A percentile compares a stretch with the other conserved stretches of the same genome.
Conservation (phyloP, 768 basidiomycete species). For the Kwoniella heveanensis region DNA sequence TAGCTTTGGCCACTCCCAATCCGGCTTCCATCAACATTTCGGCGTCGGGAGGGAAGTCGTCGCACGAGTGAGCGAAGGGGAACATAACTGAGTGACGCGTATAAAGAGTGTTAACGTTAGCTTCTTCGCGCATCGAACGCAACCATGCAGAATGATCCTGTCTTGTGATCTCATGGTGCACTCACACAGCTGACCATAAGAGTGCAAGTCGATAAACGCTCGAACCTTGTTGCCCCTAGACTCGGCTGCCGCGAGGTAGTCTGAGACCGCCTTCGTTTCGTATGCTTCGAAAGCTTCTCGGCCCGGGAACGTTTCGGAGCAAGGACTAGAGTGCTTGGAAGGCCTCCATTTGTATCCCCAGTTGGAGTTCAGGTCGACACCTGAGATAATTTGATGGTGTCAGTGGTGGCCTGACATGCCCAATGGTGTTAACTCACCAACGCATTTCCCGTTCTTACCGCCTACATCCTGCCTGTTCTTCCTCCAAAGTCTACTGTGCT, state of each 20-base stretch:
- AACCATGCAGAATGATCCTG: too few relatives aligned
- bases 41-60: slow-evolving; percentile 66
- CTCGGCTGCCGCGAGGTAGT: slow-evolving; percentile 61
- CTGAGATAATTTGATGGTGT: slow-evolving; percentile 44
- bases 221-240: slow-evolving; percentile 55
- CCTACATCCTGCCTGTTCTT: slow-evolving; percentile 53
- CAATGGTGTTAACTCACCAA: slow-evolving; percentile 30
- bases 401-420: background rate
- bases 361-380: slow-evolving; percentile 81
- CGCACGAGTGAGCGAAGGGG: slow-evolving; percentile 75
- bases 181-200: slow-evolving; percentile 81
- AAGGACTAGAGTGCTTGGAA: slow-evolving; percentile 61
- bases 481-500: slow-evolving; percentile 67
- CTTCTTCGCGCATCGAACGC: too few relatives aligned
- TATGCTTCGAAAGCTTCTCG: slow-evolving; percentile 71
- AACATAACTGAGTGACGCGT: slow-evolving; percentile 64
- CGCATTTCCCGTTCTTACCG: slow-evolving; percentile 55
- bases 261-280: slow-evolving; percentile 74
- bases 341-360: slow-evolving; percentile 68
- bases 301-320: slow-evolving; percentile 77
- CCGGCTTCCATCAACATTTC: slow-evolving; percentile 76
- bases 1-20: slow-evolving; percentile 66
- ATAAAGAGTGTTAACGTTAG: background rate
- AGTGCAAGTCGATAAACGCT: slow-evolving; percentile 74
- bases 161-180: too few relatives aligned